Conservation (phyloP, 2,329 filamentous ascomycete genomes). For the Colletotrichum tanaceti region DNA sequence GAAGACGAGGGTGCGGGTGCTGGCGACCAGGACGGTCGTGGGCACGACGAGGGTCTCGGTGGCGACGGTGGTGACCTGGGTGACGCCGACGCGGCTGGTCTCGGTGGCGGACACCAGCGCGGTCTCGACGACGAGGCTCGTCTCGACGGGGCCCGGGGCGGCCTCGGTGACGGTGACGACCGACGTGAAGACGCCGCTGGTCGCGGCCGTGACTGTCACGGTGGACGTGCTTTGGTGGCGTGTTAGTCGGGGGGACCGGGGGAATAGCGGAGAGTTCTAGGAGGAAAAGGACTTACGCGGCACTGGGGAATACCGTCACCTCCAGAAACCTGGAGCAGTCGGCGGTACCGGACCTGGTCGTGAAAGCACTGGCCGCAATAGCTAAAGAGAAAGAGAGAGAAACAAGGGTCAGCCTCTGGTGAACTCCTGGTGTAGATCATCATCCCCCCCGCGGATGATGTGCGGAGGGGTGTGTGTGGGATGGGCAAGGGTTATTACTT, state of each 20-base stretch:
- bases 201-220: constrained; percentile 29
- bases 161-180: constrained; percentile 22
- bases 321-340: constrained; percentile 34
- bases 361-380: constrained; percentile 33
- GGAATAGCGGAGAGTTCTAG: too few species aligned
- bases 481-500: not conserved
- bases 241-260: constrained; percentile 5
- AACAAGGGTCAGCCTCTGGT: constrained; percentile 1
- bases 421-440: constrained; percentile 10
- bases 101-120: constrained; percentile 7
- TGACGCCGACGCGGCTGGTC: constrained; percentile 23
- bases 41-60: constrained; percentile 34
- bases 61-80: constrained; percentile 24
- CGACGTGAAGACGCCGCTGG: constrained; percentile 33
- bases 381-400: not conserved
- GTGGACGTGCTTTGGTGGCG: constrained; percentile 23
- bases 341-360: constrained; percentile 30
- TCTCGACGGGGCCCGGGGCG: constrained; percentile 17
- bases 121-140: constrained; percentile 26
- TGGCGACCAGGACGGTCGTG: constrained; percentile 32
- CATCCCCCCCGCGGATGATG: not conserved
- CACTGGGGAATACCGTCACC: constrained; percentile 25
- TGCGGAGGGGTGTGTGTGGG: too few species aligned
- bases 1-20: constrained; percentile 33
- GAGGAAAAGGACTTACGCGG: too few species aligned